These are phyloP conservation scores for Senecio squalidus DNA, from an alignment of 140 eudicot genomes.

Conservation along the genomic window DNA sequence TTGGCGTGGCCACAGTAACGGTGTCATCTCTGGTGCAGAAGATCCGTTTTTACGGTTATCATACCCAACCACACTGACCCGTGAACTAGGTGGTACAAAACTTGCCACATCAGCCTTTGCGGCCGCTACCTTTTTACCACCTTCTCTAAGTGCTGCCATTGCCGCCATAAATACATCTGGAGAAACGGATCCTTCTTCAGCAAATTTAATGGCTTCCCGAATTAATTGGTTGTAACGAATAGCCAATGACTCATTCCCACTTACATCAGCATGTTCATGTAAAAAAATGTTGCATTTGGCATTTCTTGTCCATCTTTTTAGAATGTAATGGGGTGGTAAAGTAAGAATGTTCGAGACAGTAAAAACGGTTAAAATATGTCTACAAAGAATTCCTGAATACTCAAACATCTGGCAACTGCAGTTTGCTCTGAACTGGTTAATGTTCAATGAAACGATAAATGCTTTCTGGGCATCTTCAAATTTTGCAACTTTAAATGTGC, in stretches of 20 bases:
- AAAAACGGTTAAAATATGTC: constrained; percentile 85
- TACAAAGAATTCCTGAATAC: constrained; percentile 72
- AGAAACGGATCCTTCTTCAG: constrained; percentile 73
- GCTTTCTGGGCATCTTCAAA: constrained; percentile 75
- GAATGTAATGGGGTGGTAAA: constrained; percentile 74
- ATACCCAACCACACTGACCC: constrained; percentile 42
- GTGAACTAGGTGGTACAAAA: constrained; percentile 50
- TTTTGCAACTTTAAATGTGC: constrained; percentile 83
- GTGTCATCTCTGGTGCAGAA: constrained; percentile 47
- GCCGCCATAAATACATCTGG: constrained; percentile 58
- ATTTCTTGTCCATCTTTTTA: constrained; percentile 78
- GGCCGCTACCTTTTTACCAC: constrained; percentile 53
- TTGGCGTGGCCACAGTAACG: constrained; percentile 82
- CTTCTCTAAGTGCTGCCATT: constrained; percentile 58
- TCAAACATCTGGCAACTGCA: constrained; percentile 95
- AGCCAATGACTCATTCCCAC: constrained; percentile 41
- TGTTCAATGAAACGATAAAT: constrained; percentile 53
- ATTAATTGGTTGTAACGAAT: constrained; percentile 54
- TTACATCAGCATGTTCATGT: constrained; percentile 44
- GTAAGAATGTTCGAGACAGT: constrained; percentile 84
- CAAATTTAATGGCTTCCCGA: constrained; percentile 66
- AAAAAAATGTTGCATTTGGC: constrained; percentile 48
- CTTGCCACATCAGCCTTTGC: constrained; percentile 52
- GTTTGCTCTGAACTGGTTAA: constrained; percentile 52
- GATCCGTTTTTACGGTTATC: constrained; percentile 45